phyloP scores from a whole-genome alignment of 352 stramenopile species.

The Thraustotheca clavata region DNA sequence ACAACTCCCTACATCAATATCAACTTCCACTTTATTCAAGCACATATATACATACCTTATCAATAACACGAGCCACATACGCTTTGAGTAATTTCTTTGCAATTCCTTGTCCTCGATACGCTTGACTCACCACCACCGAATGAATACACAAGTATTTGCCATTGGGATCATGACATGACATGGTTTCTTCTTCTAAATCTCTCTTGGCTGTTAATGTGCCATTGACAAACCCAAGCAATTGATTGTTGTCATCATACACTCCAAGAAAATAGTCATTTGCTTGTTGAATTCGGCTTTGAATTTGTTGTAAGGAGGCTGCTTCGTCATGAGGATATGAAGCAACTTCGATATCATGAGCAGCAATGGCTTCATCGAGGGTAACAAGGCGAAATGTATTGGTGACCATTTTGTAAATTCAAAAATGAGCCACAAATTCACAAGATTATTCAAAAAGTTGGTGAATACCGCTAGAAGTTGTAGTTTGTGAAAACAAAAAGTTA shows the following conservation, averaged over 20 bases:
- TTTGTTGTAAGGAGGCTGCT: constrained; percentile 58
- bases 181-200: constrained; percentile 56
- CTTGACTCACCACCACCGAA: constrained; percentile 66
- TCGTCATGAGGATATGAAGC: constrained; percentile 81
- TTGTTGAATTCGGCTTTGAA: constrained; percentile 81
- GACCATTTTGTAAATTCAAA: not conserved
- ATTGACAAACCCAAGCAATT: constrained; percentile 86
- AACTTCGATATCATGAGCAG: constrained; percentile 33
- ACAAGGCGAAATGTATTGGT: not conserved
- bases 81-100: constrained; percentile 69
- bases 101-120: constrained; percentile 61
- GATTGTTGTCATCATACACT: constrained; percentile 12
- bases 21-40: not conserved
- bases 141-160: constrained; percentile 84
- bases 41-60: constrained; percentile 23
- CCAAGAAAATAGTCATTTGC: constrained; percentile 69
- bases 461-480: no score
- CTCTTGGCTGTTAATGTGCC: constrained; percentile 51
- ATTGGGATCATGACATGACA: constrained; percentile 64
- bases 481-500: no score
- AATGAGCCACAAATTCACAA: no score
- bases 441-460: no score
- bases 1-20: constrained; percentile 32
- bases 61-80: constrained; percentile 52
- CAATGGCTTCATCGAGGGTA: not conserved